Conservation (phyloP, 352 stramenopile species). For the Salisapilia sapeloensis region DNA sequence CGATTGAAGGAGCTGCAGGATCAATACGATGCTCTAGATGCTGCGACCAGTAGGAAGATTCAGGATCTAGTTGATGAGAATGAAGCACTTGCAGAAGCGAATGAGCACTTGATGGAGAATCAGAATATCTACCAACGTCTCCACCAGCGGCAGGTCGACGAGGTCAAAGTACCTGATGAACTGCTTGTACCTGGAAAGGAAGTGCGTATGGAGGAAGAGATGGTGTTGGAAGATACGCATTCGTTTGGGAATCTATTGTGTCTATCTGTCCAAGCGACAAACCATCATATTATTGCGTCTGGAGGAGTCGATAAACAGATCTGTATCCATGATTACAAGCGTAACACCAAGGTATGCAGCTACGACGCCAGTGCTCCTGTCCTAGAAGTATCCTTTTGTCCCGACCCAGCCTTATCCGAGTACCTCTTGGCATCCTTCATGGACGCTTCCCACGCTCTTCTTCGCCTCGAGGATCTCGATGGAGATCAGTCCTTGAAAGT, state of each 20-base stretch:
- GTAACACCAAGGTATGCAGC: constrained; percentile 17
- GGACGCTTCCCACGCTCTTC: constrained; percentile 48
- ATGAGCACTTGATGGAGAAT: constrained; percentile 44
- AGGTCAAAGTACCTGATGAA: constrained; percentile 41
- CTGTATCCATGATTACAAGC: constrained; percentile 47
- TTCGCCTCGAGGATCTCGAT: constrained; percentile 16
- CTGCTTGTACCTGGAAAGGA: constrained; percentile 33
- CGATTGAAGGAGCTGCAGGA: constrained; percentile 25
- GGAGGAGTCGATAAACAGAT: constrained; percentile 64
- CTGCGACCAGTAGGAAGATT: constrained; percentile 16
- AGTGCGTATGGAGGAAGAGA: constrained; percentile 9
- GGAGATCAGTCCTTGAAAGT: constrained; percentile 18
- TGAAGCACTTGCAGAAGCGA: constrained; percentile 54
- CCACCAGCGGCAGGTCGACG: neutral
- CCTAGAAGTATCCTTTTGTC: constrained; percentile 44
- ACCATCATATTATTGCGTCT: constrained; percentile 23
- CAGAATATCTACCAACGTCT: constrained; percentile 14
- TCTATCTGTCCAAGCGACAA: constrained; percentile 21
- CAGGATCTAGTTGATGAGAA: constrained; percentile 50
- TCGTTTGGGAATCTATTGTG: constrained; percentile 52
- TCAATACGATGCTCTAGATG: constrained; percentile 25
- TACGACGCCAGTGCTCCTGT: constrained; percentile 23
- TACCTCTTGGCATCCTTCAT: constrained; percentile 55
- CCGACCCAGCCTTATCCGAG: constrained; percentile 11
- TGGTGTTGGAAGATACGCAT: constrained; percentile 26